phyloP scores from a whole-genome alignment of 371 early-diverging fungal genomes.

The Umbelopsis sp. region DNA sequence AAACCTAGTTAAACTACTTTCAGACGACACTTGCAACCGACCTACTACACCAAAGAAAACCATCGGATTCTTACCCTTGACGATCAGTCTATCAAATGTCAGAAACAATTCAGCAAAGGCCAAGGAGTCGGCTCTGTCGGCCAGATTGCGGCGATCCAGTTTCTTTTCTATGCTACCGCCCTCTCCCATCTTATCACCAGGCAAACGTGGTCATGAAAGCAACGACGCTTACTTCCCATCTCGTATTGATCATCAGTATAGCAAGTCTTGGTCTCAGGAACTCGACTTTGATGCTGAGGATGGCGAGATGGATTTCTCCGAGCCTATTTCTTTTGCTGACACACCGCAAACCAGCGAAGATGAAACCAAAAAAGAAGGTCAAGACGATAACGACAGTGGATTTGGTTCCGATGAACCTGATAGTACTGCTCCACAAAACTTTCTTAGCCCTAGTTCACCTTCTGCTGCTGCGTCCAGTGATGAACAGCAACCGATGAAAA shows the following conservation, averaged over 20 bases:
- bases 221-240: background rate
- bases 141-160: conserved; percentile 10
- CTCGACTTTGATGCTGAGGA: conserved; percentile 16
- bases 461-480: background rate
- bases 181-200: conserved; percentile 8
- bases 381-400: conserved; percentile 22
- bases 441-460: background rate
- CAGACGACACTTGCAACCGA: background rate
- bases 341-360: background rate
- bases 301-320: conserved; percentile 19
- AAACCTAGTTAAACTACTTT: conserved; percentile 29
- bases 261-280: conserved; percentile 20
- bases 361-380: conserved; percentile 10
- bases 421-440: conserved; percentile 3
- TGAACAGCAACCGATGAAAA: background rate
- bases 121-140: conserved; percentile 5
- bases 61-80: conserved; percentile 15
- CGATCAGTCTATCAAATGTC: conserved; percentile 11
- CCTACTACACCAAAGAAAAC: conserved; percentile 18
- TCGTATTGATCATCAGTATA: background rate
- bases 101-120: conserved; percentile 11
- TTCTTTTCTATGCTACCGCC: conserved; percentile 19
- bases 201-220: background rate
- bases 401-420: conserved; percentile 19
- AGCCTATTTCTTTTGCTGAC: conserved; percentile 19